phyloP scores from a whole-genome alignment of 805 yeast genomes.

The Lachancea quebecensis region DNA sequence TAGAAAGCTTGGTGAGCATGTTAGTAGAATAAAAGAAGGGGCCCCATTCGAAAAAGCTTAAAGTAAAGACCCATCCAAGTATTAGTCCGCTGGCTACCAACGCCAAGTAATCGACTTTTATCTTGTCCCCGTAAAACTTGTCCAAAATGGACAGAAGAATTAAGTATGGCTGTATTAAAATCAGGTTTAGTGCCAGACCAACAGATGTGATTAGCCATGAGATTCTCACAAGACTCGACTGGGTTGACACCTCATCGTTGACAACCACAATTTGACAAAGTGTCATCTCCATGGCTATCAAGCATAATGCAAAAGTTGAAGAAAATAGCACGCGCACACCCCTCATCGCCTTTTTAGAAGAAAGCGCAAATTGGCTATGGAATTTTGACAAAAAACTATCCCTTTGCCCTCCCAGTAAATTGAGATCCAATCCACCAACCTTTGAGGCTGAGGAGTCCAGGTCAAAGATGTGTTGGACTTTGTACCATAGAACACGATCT shows the following conservation, averaged over 20 bases:
- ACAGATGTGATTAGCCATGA: slow-evolving; percentile 27
- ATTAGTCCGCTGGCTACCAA: slow-evolving; percentile 16
- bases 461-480: slow-evolving; percentile 9
- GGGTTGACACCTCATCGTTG: slow-evolving; percentile 14
- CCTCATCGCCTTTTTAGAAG: slow-evolving; percentile 18
- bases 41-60: slow-evolving; percentile 20
- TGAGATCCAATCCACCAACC: slow-evolving; percentile 5
- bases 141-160: slow-evolving; percentile 23
- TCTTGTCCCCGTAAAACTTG: slow-evolving; percentile 27
- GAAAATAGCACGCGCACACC: slow-evolving; percentile 23
- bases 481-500: slow-evolving; percentile 16
- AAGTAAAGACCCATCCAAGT: slow-evolving; percentile 9
- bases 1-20: slow-evolving; percentile 28
- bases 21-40: slow-evolving; percentile 26
- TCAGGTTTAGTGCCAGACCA: slow-evolving; percentile 17
- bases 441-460: slow-evolving; percentile 10
- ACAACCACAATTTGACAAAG: slow-evolving; percentile 28
- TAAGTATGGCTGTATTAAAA: slow-evolving; percentile 28
- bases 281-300: slow-evolving; percentile 27
- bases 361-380: slow-evolving; percentile 26
- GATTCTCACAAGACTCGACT: slow-evolving; percentile 13
- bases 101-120: slow-evolving; percentile 18
- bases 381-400: slow-evolving; percentile 23
- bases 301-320: slow-evolving; percentile 23
- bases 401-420: slow-evolving; percentile 11